Evolutionary conservation across 2,329 filamentous ascomycete genomes (phyloP).

Genomic region (Aspergillus oerlinghausenensis): DNA sequence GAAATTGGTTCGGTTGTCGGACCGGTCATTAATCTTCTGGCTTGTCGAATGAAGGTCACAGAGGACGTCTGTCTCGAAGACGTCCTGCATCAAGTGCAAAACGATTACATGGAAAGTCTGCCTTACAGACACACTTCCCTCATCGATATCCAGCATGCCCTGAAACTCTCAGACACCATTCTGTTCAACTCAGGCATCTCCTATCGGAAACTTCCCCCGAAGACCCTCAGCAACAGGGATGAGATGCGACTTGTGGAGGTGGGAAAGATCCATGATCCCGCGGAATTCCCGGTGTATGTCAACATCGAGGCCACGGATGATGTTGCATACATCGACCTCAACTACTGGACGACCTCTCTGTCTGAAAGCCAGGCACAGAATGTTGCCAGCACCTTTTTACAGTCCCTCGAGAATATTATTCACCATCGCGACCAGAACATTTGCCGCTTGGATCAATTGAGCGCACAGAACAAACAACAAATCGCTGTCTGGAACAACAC

Average conservation of each 20-base stretch:
- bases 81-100: slow-evolving; percentile 40
- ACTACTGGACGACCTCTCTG: slow-evolving; percentile 40
- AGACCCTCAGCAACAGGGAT: slow-evolving; percentile 16
- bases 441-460: slow-evolving; percentile 34
- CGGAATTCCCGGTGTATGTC: slow-evolving; percentile 46
- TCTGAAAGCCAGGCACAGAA: slow-evolving; percentile 37
- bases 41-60: slow-evolving; percentile 40
- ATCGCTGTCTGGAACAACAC: slow-evolving; percentile 29
- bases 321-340: slow-evolving; percentile 33
- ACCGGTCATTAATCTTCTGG: slow-evolving; percentile 44
- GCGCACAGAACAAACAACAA: slow-evolving; percentile 28
- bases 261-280: slow-evolving; percentile 43
- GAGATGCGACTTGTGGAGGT: slow-evolving; percentile 37
- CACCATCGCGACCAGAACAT: slow-evolving; percentile 31
- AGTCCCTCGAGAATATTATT: slow-evolving; percentile 36
- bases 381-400: slow-evolving; percentile 36
- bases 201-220: slow-evolving; percentile 40
- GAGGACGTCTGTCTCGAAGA: slow-evolving; percentile 30
- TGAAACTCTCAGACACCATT: slow-evolving; percentile 34
- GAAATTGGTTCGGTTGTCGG: slow-evolving; percentile 43
- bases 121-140: slow-evolving; percentile 42
- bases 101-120: slow-evolving; percentile 45
- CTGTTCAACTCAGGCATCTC: slow-evolving; percentile 49
- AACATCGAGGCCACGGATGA: slow-evolving; percentile 47
- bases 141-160: slow-evolving; percentile 45